Evolutionary conservation across 208 protist genomes (phyloP).

Genomic region (Crithidia thermophila): DNA sequence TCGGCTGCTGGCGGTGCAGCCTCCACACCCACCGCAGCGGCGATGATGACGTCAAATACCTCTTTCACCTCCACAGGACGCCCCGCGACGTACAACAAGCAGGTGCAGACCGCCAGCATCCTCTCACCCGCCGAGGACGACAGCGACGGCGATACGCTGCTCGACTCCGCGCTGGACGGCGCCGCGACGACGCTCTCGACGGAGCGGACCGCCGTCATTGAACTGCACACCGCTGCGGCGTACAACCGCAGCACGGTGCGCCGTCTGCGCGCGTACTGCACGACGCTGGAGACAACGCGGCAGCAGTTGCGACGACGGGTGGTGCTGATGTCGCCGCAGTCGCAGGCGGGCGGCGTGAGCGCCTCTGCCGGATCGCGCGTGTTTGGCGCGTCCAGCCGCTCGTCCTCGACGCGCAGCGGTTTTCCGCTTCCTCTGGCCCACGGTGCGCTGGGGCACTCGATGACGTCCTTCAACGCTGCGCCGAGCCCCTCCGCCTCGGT

Average conservation of each 20-base stretch:
- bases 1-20: no score
- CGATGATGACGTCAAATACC: not conserved
- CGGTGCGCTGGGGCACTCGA: not conserved
- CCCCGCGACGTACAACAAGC: constrained; percentile 26
- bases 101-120: constrained; percentile 33
- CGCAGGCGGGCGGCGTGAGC: not conserved
- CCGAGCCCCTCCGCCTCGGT: not conserved
- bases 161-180: constrained; percentile 11
- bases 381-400: constrained; percentile 6
- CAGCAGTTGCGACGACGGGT: constrained; percentile 29
- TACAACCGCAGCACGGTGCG: constrained; percentile 42
- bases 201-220: constrained; percentile 40
- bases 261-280: constrained; percentile 42
- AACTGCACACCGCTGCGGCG: constrained; percentile 42
- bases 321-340: not conserved
- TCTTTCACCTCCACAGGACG: constrained; percentile 7
- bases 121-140: constrained; percentile 8
- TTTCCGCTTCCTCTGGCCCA: constrained; percentile 3
- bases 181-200: not conserved
- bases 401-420: not conserved
- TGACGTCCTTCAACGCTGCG: not conserved
- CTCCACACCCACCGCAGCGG: no score
- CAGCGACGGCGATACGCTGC: not conserved
- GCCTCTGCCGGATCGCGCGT: not conserved
- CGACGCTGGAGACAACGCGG: constrained; percentile 35